Base-by-base conservation (phyloP, 192 early-diverging fungal genomes). In the Coemansia sp. region DNA sequence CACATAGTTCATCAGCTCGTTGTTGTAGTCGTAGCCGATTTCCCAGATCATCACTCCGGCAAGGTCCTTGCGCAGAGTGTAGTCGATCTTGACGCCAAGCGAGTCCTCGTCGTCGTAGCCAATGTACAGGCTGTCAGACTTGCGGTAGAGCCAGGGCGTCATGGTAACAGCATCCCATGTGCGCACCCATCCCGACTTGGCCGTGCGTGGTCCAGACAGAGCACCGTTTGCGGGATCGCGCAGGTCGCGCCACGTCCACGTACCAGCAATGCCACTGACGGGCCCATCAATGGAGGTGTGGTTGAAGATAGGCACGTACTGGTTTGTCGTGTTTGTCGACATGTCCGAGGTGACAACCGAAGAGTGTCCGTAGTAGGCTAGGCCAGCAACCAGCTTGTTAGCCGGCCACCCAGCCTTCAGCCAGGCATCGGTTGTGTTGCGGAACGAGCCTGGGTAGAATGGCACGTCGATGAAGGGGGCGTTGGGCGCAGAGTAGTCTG, bases 11-110 rank as follows among this genome's bases (percentile, higher is more conserved):
- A 90, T 61, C 47, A 91, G 68, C 74, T 90, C 90, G 65, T 84
- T 84, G 41, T 87, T 83, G 43, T 91, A 82, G 70, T 82, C 90
- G 65, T 89, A 84, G 61, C 86, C 84, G 23, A 92, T 71, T 26
- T 86, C 89, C 89, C 90, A 92, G 39, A 90, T 76, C 89, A 92
- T 90, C 35, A 89, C 77, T 38, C 90, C 90, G 26, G 79, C 88
- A 14, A 93, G 77, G n/a, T 76, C 71, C 38, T 87, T 77, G 13
- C 78, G 73, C 59, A 82, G 74, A 34, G 86, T 81, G 70, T 85
- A 89, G 66, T 87, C 75, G 4, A 87, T 84, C 77, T 92, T 91
- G 62, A 85, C 70, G 21, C 70, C 69, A 57, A 93, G 66, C 14
- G 88, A 89, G n/a, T 78, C 70, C 37, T 82, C 69, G 62, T 93